A percentile compares a stretch with the other conserved stretches of the same genome.
Evolutionary conservation across 2,329 filamentous ascomycete genomes (phyloP).

Genomic region (Cryphonectria naterciae): DNA sequence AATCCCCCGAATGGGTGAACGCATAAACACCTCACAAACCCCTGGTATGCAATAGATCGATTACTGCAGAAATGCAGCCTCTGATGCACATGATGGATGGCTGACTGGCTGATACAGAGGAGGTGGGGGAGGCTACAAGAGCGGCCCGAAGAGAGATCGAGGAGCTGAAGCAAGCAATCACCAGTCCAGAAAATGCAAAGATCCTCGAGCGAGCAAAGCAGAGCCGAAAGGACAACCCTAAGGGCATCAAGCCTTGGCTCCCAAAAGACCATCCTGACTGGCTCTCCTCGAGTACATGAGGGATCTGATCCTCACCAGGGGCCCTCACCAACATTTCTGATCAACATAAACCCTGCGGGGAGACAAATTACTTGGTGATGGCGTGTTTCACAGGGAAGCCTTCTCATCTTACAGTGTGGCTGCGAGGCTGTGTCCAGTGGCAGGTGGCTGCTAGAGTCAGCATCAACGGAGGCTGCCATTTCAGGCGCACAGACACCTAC

Average conservation of each 20-base stretch:
- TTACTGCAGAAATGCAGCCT: background rate
- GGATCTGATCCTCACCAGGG: conserved; percentile 29
- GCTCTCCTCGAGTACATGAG: conserved; percentile 41
- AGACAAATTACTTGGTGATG: background rate
- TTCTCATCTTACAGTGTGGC: background rate
- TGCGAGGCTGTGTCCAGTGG: background rate
- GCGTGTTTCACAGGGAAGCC: background rate
- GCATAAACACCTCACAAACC: conserved; percentile 53
- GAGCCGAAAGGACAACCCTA: conserved; percentile 58
- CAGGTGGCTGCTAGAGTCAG: background rate
- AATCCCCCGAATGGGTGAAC: conserved; percentile 55
- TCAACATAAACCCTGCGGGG: background rate
- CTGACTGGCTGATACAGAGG: background rate
- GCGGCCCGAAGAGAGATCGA: conserved; percentile 55
- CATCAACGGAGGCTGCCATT: background rate
- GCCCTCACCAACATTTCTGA: conserved; percentile 16
- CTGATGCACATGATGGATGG: background rate
- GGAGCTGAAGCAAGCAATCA: conserved; percentile 53
- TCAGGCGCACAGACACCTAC: background rate
- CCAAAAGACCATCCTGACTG: conserved; percentile 64
- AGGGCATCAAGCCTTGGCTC: conserved; percentile 63
- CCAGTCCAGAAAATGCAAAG: conserved; percentile 50
- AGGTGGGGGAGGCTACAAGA: conserved; percentile 37
- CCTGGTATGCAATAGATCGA: conserved; percentile 49
- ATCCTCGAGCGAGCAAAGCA: conserved; percentile 57